Base-by-base conservation (phyloP, 2,329 filamentous ascomycete genomes). In the Paecilomyces sp. region DNA sequence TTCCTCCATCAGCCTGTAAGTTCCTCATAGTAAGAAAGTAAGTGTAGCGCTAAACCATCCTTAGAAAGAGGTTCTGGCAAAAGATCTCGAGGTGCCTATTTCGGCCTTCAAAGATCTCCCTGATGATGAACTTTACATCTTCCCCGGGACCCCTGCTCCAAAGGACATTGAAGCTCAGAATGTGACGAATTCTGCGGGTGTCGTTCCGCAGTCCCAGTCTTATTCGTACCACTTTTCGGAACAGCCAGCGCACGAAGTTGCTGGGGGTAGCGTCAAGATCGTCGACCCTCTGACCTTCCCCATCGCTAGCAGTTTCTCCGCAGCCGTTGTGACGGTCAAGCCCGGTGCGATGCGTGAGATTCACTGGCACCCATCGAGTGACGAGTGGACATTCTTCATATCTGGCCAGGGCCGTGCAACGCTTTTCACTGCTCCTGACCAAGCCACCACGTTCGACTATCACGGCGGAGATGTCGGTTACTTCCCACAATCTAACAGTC, bases 361-460 rank as follows among this genome's bases (percentile, higher is more conserved):
- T 81, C 89, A 92, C 77, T 92, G 89, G 89, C 89, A 92, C 69
- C 88, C 88, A 0, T 86, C 85, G 53, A 88, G 88, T 12, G 89
- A 92, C 67, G 89, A 92, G 72, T 92, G 89, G 89, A 89, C 85
- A 6, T 92, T 89, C 74, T 91, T 92, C 78, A 84, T 92, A 70
- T 76, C 77, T 28, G 90, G 90, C 0, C 84, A 85, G 50, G 90
- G 88, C 0, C 83, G 89, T 33, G 83, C 91, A 13, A 92, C 89
- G 13, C 83, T 92, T 64, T 92, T 92, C 68, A 87, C 84, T 0
- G 82, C 88, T 1, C 83, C 88, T 65, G 84, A 86, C 30, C 84
- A 79, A 24, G 88, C 89, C 0, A 81, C 88, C 25, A 92, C 89
- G 0, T 92, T 92, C 68, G 86, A 92, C 75, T 92, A 90, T 72